Evolutionary conservation across 2,329 filamentous ascomycete species (phyloP), one percentile per base, ranked within the genome.

Genomic region (Aureobasidium sp.): DNA sequence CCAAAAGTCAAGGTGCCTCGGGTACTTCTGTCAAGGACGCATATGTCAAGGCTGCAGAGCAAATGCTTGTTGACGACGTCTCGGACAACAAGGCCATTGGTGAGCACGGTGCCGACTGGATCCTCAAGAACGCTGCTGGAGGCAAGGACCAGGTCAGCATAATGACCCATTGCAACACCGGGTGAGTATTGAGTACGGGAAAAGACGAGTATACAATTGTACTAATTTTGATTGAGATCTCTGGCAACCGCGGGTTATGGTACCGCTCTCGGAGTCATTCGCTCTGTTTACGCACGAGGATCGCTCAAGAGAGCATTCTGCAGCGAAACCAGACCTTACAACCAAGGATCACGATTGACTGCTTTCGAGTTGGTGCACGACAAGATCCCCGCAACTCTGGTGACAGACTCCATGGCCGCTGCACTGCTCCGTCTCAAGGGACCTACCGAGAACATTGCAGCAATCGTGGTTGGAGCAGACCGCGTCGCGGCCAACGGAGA

Each of bases 171-270:
- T 99, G 94, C 81, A 99, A 99, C 75, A 99, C 94, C 24, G 94
- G 94, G 85, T 88, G 79, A 54, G 61, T 64, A 24, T n/a, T 45
- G 19, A 31, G 3, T 11, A 27, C 5, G 8, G 31, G 9, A 33
- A 33, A 33, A 12, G 31, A 33, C 31, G 31, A 33, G 31, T 12
- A 33, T 33, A 12, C 9, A 33, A 33, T 8, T 33, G 33, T 37
- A 8, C 60, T 63, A 60, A 54, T 33, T 5, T 35, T 7, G 27
- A 53, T 11, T 8, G 63, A 88, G 86, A 31, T 97, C 93, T 22
- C 85, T 99, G 37, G 94, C 94, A 29, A 99, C 94, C 1, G 96
- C 94, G 17, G 94, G 94, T n/a, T 96, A 97, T 72, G 94, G 94
- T 57, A 99, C 94, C 12, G 94, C 94, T 0, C 81, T 99, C 2